Evolutionary conservation across 2,329 filamentous ascomycete species (phyloP), one percentile per base, ranked within the genome.

Genomic region (Pochonia chlamydosporia): DNA sequence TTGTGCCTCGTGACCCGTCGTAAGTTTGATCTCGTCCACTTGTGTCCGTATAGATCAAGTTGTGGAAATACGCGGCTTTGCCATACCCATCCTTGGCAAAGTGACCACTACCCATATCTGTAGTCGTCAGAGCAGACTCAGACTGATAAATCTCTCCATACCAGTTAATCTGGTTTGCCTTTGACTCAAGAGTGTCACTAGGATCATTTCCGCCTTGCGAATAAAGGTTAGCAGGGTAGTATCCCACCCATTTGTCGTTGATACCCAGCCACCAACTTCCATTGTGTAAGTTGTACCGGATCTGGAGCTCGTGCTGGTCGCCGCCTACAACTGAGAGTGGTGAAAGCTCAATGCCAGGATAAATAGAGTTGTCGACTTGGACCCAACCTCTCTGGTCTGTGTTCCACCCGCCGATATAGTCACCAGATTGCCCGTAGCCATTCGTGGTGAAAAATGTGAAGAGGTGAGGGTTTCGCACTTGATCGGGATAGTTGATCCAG

Each of bases 241-340:
- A 56, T 16, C 53, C 53, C 14, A 54, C 40, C 16, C 47, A 50
- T 28, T 42, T 44, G 23, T 48, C 48, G 3, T 50, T 35, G 0
- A 44, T 50, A 14, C 11, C 48, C 11, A 56, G 43, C 54, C 54
- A 56, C 54, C 53, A 55, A 42, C 52, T 52, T 23, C 50, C 51
- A 10, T 42, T 18, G 20, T 16, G 33, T 5, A 55, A 44, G 9
- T 40, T 20, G 23, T 40, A 56, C 10, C 40, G 23, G 28, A 52
- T 42, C 9, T 49, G 28, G 13, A 54, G 39, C 16, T 54, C 51
- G 21, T 43, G 40, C 49, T 55, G 51, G 10, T 31, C 39, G 10
- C 54, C 54, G 31, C 46, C 51, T 24, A 47, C 44, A 3, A 36
- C 31, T 9, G 51, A 54, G 7, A 49, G 35, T 6, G 49, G 41